Percentiles rank a stretch among this genome's conserved stretches.
Conservation (phyloP, 75 land plant species). For the Pinus tabuliformis region DNA sequence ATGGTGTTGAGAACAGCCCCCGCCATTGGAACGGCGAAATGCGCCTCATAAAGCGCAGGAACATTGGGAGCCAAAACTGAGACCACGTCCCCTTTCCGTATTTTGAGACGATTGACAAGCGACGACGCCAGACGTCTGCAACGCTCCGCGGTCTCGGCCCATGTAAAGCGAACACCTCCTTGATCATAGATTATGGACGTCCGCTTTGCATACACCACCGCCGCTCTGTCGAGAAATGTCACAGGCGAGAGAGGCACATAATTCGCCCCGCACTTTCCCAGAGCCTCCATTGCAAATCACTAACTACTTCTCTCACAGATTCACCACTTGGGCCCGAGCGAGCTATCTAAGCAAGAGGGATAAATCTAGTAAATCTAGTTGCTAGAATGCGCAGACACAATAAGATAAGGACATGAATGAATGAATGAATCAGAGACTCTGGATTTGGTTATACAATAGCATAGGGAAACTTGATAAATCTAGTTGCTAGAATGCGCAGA, state of each 20-base stretch:
- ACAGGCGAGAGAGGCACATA: constrained; percentile 55
- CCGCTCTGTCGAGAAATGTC: constrained; percentile 61
- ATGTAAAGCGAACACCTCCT: constrained; percentile 40
- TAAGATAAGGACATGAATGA: too few species aligned
- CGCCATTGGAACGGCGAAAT: constrained; percentile 88
- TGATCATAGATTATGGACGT: constrained; percentile 49
- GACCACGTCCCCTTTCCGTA: constrained; percentile 45
- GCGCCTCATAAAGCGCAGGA: constrained; percentile 85
- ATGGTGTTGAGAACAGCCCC: constrained; percentile 80
- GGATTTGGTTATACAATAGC: too few species aligned
- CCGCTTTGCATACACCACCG: constrained; percentile 41
- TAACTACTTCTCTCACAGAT: too few species aligned
- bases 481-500: too few species aligned
- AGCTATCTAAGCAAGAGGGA: too few species aligned
- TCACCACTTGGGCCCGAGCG: too few species aligned
- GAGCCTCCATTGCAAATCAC: neutral
- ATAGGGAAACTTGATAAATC: too few species aligned
- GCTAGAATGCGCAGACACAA: too few species aligned
- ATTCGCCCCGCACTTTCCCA: constrained; percentile 42
- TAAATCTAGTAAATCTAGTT: too few species aligned
- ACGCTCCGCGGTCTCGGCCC: constrained; percentile 60
- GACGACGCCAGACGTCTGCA: constrained; percentile 67
- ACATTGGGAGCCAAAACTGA: constrained; percentile 70
- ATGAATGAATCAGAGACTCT: too few species aligned
- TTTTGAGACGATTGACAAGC: constrained; percentile 16